Evolutionary conservation across 805 yeast genomes (phyloP).

Genomic region (Teunomyces funiuensis): DNA sequence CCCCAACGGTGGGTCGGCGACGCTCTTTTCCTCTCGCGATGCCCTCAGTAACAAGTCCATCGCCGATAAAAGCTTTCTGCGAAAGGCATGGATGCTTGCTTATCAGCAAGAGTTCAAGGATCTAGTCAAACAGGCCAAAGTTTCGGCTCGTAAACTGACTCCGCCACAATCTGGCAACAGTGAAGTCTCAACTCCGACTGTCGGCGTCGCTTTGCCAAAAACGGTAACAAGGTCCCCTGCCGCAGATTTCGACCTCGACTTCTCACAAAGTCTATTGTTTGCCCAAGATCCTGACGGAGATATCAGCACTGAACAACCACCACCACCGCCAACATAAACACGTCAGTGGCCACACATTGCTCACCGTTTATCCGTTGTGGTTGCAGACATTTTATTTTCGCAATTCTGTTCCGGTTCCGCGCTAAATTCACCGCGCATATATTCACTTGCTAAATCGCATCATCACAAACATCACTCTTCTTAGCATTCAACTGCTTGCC

Average conservation of each 20-base stretch:
- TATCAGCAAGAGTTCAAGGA: conserved; percentile 41
- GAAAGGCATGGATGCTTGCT: conserved; percentile 41
- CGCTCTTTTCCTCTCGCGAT: conserved; percentile 20
- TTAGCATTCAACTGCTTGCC: conserved; percentile 1
- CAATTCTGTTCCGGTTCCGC: neutral
- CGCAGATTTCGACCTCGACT: conserved; percentile 3
- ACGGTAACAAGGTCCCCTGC: neutral
- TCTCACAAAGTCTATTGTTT: conserved; percentile 8
- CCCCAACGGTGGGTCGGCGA: conserved; percentile 18
- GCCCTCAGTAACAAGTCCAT: conserved; percentile 30
- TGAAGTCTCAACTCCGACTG: neutral
- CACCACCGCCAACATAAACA: too few relatives aligned
- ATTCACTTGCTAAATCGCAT: too few relatives aligned
- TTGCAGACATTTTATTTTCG: too few relatives aligned
- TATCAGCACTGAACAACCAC: too few relatives aligned
- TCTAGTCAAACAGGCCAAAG: conserved; percentile 38
- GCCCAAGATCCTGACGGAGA: too few relatives aligned
- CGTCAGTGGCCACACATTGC: too few relatives aligned
- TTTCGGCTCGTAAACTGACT: conserved; percentile 2
- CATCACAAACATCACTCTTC: too few relatives aligned
- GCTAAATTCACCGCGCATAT: too few relatives aligned
- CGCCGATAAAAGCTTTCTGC: conserved; percentile 48
- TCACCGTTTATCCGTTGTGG: too few relatives aligned
- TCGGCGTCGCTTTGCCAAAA: neutral
- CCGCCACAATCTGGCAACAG: too few relatives aligned